These are phyloP conservation scores for Thielaviopsis euricoi DNA, from an alignment of 2,329 filamentous ascomycete species.

Conservation along the genomic window DNA sequence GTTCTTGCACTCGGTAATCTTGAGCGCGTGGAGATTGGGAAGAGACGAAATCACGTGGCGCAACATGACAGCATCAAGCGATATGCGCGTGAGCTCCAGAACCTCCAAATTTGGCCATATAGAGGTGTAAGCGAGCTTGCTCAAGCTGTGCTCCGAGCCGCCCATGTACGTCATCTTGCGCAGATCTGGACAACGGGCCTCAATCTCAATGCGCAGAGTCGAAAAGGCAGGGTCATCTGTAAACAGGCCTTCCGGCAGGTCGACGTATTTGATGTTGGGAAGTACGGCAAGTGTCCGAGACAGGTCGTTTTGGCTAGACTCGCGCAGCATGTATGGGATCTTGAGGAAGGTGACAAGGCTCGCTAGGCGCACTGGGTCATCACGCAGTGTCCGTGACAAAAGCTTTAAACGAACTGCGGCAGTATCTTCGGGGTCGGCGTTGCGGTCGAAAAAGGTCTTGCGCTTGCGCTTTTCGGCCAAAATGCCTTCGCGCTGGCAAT, in stretches of 20 bases:
- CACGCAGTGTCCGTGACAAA: constrained; percentile 66
- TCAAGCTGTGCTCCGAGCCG: constrained; percentile 64
- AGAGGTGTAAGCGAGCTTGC: constrained; percentile 46
- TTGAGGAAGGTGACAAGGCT: constrained; percentile 63
- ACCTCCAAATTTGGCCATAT: constrained; percentile 58
- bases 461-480: constrained; percentile 66
- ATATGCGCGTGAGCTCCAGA: constrained; percentile 50
- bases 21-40: constrained; percentile 53
- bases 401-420: constrained; percentile 60
- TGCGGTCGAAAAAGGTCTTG: constrained; percentile 54
- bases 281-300: constrained; percentile 73
- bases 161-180: constrained; percentile 75
- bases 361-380: constrained; percentile 53
- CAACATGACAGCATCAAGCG: constrained; percentile 53
- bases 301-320: constrained; percentile 69
- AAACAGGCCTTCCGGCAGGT: constrained; percentile 78
- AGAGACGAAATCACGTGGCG: constrained; percentile 56
- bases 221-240: constrained; percentile 61
- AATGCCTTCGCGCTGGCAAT: constrained; percentile 73
- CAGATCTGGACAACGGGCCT: constrained; percentile 66
- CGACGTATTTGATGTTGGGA: constrained; percentile 74
- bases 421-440: constrained; percentile 66
- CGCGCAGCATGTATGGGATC: constrained; percentile 85
- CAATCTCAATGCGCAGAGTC: constrained; percentile 66
- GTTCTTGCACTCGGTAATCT: constrained; percentile 50